Evolutionary conservation across 441 rosid genomes (phyloP), one percentile per base, ranked within the genome.

Genomic region (Lepidium campestre): DNA sequence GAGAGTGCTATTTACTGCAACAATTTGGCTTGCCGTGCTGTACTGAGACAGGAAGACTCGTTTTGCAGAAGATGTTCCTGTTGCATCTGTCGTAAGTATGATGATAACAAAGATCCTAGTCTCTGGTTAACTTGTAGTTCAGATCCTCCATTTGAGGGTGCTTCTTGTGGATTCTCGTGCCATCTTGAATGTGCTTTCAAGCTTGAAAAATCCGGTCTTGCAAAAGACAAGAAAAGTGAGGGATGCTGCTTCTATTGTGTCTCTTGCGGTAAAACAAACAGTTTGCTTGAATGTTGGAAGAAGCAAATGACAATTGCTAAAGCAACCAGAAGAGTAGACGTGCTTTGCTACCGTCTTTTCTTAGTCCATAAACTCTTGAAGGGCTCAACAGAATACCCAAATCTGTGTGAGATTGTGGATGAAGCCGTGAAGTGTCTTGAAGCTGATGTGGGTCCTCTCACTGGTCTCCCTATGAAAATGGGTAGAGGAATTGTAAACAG

Each of bases 1-100:
- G 77, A 73, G 41, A 61, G 39, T 61, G 48, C 69, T 54, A 37
- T 62, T 54, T 74, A 67, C 59, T 84, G 88, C 69, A 65, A 66
- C n/a, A 84, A 84, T 72, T 74, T 66, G 55, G 86, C 86, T 55
- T 84, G 86, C 78, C 55, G 74, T 49, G 86, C 86, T 18, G 52
- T 73, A 56, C 22, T 82, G 60, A 63, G 65, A 68, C 70, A 34
- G 14, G 79, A 53, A 35, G 78, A 77, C 73, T 15, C 64, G 10
- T 84, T 84, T 48, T 84, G 88, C 76, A 77, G 74, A 67, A 76
- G 88, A 68, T 84, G 89, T 74, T 80, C 89, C 4, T 84, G 89
- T 68, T 84, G 85, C 74, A 80, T 82, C 15, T 84, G 89, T 72
- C 82, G 61, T 19, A 71, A 57, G 47, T 84, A 80, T 23, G 89